These are phyloP conservation scores for Eurotiales sp. DNA, from an alignment of 2,329 filamentous ascomycete species.

Conservation along the genomic window DNA sequence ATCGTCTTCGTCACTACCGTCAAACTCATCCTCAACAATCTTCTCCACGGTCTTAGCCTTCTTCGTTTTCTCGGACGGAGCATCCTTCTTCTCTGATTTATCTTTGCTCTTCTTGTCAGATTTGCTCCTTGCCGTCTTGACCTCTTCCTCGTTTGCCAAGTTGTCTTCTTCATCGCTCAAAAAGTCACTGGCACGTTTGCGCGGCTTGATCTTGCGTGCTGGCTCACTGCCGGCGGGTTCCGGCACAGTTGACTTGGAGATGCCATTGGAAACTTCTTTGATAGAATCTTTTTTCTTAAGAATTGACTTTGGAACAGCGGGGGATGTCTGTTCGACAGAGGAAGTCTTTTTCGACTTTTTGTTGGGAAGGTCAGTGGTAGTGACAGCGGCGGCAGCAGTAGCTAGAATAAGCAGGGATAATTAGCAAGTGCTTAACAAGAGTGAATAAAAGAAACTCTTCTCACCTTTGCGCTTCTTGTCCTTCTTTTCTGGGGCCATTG, in stretches of 20 bases:
- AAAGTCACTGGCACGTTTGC: slow-evolving; percentile 48
- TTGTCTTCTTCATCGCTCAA: slow-evolving; percentile 43
- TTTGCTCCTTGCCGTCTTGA: slow-evolving; percentile 32
- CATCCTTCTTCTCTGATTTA: slow-evolving; percentile 32
- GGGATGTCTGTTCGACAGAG: slow-evolving; percentile 26
- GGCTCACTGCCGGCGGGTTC: slow-evolving; percentile 32
- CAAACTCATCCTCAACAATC: slow-evolving; percentile 24
- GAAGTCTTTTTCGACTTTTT: slow-evolving; percentile 57
- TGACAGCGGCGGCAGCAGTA: slow-evolving; percentile 33
- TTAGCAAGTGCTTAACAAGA: neutral
- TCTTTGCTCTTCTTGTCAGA: slow-evolving; percentile 36
- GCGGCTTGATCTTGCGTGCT: slow-evolving; percentile 37
- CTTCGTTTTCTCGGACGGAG: slow-evolving; percentile 29
- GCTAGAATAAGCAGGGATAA: slow-evolving; percentile 17
- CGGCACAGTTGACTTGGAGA: slow-evolving; percentile 18
- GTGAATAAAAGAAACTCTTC: neutral
- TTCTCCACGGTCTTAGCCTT: slow-evolving; percentile 26
- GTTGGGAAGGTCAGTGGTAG: slow-evolving; percentile 47
- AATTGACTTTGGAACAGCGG: slow-evolving; percentile 29
- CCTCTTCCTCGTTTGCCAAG: slow-evolving; percentile 22
- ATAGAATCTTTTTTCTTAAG: slow-evolving; percentile 27
- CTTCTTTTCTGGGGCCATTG: slow-evolving; percentile 54
- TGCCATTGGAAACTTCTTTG: slow-evolving; percentile 21
- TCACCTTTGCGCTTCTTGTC: slow-evolving; percentile 54
- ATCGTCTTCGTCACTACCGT: slow-evolving; percentile 15